A percentile compares a stretch with the other conserved stretches of the same genome.
Conservation (phyloP, 768 basidiomycete genomes). For the Scleroderma bovista region DNA sequence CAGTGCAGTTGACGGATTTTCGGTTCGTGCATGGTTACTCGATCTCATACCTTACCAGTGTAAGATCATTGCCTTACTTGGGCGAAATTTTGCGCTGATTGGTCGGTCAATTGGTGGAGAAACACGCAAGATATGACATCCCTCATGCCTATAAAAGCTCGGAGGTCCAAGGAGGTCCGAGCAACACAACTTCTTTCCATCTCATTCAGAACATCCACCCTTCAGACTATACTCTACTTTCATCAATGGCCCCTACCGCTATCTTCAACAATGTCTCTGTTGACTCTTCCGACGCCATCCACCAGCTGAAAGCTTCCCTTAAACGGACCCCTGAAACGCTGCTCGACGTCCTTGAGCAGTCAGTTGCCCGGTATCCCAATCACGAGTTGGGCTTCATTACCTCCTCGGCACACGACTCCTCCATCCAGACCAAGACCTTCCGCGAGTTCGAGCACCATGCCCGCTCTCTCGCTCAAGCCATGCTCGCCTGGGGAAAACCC, state of each 20-base stretch:
- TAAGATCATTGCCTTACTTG: not conserved
- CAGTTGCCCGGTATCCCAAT: slow-evolving; percentile 2
- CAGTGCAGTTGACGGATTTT: not conserved
- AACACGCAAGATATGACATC: not conserved
- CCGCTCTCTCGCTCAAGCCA: slow-evolving; percentile 8
- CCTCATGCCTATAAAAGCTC: slow-evolving; percentile 18
- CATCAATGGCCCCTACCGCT: slow-evolving; percentile 14
- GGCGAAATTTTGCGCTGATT: not conserved
- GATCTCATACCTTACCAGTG: not conserved
- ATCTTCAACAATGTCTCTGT: not conserved
- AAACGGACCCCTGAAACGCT: slow-evolving; percentile 1
- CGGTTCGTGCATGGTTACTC: not conserved
- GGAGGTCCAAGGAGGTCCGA: slow-evolving; percentile 4
- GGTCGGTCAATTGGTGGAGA: not conserved
- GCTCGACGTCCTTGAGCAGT: slow-evolving; percentile 8
- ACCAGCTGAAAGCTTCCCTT: slow-evolving; percentile 7
- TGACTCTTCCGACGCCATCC: slow-evolving; percentile 6
- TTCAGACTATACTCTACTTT: not conserved
- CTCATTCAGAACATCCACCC: not conserved
- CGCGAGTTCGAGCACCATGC: slow-evolving; percentile 8
- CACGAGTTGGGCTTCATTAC: slow-evolving; percentile 9
- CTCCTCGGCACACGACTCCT: slow-evolving; percentile 9
- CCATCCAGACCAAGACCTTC: slow-evolving; percentile 7
- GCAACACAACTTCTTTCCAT: not conserved
- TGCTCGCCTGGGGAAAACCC: slow-evolving; percentile 7